phyloP scores from a whole-genome alignment of 768 basidiomycete species.

The Suillus discolor region DNA sequence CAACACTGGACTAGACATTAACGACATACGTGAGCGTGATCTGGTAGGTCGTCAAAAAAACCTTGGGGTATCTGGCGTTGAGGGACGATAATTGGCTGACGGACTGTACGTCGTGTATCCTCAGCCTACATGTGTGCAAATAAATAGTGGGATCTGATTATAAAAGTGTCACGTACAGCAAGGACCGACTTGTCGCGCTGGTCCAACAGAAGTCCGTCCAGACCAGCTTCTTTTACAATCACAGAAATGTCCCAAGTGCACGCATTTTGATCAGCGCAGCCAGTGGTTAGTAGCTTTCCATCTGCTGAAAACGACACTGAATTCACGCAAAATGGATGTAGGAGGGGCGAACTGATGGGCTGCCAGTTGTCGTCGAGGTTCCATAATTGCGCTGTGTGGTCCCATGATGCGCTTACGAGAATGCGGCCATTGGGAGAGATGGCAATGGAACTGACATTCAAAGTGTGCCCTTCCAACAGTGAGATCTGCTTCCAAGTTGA shows the following conservation, averaged over 20 bases:
- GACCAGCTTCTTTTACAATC: background rate
- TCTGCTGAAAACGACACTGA: background rate
- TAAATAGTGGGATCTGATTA: background rate
- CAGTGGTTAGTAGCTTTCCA: background rate
- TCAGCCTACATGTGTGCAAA: background rate
- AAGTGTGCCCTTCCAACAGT: background rate
- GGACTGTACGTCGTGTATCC: background rate
- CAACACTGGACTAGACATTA: too few relatives aligned
- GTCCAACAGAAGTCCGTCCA: background rate
- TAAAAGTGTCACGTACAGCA: background rate
- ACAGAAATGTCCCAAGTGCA: background rate
- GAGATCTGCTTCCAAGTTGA: background rate
- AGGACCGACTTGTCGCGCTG: background rate
- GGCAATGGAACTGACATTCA: fast-evolving
- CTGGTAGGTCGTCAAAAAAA: too few relatives aligned
- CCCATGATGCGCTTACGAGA: background rate
- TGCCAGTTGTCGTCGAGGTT: background rate
- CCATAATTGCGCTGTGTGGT: background rate
- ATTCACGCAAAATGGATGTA: fast-evolving
- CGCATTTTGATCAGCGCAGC: background rate
- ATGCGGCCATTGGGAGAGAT: background rate
- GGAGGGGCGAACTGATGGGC: background rate
- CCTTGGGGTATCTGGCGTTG: too few relatives aligned
- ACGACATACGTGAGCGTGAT: too few relatives aligned
- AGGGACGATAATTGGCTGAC: background rate